These are phyloP conservation scores for Fusarium goolgardi DNA, from an alignment of 2,329 filamentous ascomycete species.

Conservation along the genomic window DNA sequence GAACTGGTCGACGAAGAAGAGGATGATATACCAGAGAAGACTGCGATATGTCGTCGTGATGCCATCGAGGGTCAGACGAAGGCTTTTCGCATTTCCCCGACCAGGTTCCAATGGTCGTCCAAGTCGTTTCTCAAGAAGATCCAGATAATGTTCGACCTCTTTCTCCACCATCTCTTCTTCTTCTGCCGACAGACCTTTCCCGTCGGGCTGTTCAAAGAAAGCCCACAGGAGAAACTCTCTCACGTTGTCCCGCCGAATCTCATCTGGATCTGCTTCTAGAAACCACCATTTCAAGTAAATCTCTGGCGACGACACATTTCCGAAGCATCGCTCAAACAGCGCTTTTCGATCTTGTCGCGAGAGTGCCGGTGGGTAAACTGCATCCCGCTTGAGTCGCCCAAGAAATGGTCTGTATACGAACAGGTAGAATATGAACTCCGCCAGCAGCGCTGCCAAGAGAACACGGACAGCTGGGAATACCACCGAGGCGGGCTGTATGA, in stretches of 20 bases:
- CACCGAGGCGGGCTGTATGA: slow-evolving; percentile 30
- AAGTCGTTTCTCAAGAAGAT: slow-evolving; percentile 64
- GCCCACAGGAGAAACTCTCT: slow-evolving; percentile 76
- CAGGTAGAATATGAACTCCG: slow-evolving; percentile 58
- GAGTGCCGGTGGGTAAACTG: slow-evolving; percentile 56
- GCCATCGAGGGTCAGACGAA: slow-evolving; percentile 74
- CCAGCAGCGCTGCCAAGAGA: slow-evolving; percentile 49
- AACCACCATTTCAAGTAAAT: slow-evolving; percentile 74
- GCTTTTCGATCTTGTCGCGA: slow-evolving; percentile 60
- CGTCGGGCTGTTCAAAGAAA: slow-evolving; percentile 65
- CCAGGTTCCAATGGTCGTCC: slow-evolving; percentile 65
- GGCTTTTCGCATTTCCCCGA: slow-evolving; percentile 63
- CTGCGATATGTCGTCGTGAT: slow-evolving; percentile 71
- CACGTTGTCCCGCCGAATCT: slow-evolving; percentile 75
- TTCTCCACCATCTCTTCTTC: slow-evolving; percentile 50
- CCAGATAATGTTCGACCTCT: slow-evolving; percentile 62
- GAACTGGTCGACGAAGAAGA: slow-evolving; percentile 65
- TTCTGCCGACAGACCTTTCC: slow-evolving; percentile 11
- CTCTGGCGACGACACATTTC: slow-evolving; percentile 65
- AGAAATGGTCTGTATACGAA: slow-evolving; percentile 58
- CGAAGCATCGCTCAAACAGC: slow-evolving; percentile 68
- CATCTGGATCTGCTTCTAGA: slow-evolving; percentile 65
- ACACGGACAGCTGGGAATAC: slow-evolving; percentile 30
- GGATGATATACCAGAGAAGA: slow-evolving; percentile 71
- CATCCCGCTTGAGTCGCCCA: slow-evolving; percentile 52